Evolutionary conservation across 1,139 yeast genomes (phyloP), one percentile per base, ranked within the genome.

Genomic region (Zygoascus sp.): DNA sequence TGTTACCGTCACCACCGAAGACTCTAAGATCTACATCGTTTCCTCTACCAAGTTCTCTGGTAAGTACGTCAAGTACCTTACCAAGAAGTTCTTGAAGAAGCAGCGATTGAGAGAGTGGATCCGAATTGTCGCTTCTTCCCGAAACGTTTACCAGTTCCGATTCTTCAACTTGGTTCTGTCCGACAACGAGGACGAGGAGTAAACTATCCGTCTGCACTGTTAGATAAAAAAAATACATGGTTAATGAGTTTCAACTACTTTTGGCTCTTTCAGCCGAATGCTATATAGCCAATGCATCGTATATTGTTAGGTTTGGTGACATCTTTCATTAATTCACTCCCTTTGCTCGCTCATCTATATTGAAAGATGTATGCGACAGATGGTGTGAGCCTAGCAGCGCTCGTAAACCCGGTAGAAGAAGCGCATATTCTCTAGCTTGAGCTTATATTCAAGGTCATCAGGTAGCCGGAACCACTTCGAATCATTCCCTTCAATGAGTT

Each of bases 31-130:
- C 68, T 89, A 87, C 69, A 83, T 92, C 66, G 84, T 89, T 75
- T 79, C 97, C 62, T 80, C 84, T 77, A 76, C 95, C 76, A 84
- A 88, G 79, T 92, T 94, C 92, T 89, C 97, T 64, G 99, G 99
- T 79, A 92, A 94, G 80, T 92, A 92, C 95, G 85, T 89, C 75
- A 92, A 92, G 81, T 92, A 90, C 92, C 81, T 92, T 74, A 87
- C 97, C 70, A 92, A 92, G 89, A 90, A 95, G 83, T 92, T 88
- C 94, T 87, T 92, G 77, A 92, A 92, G 96, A 92, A 92, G 88
- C 88, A 89, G 94, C 95, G 87, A 78, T 86, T 90, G 80, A 67
- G 73, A 55, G 98, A 92, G 81, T 92, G 98, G 98, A 89, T 94
- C 77, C 94, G 98, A 83, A 92, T 94, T 70, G 96, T 92, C 64